phyloP scores from a whole-genome alignment of 2,329 filamentous ascomycete genomes.

The Penicillium thymicola region DNA sequence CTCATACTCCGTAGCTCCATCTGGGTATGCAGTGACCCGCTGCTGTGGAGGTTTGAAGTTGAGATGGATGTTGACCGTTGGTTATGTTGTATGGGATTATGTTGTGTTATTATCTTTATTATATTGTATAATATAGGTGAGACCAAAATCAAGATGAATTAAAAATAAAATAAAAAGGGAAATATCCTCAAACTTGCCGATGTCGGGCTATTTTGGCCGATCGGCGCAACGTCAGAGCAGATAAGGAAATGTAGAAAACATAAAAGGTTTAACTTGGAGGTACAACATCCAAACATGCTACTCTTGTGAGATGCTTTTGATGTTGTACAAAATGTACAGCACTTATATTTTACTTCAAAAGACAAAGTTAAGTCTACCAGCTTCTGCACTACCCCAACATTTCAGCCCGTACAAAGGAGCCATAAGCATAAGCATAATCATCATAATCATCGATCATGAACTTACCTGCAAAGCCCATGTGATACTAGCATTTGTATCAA shows the following conservation, averaged over 20 bases:
- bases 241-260: not conserved
- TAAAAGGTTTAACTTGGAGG: not conserved
- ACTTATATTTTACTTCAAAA: not conserved
- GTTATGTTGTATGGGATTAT: not conserved
- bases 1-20: not conserved
- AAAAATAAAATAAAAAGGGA: not conserved
- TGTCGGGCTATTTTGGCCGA: not conserved
- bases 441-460: not conserved
- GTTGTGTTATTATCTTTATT: not conserved
- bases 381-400: not conserved
- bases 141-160: too few relatives aligned
- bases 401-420: not conserved
- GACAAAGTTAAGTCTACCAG: not conserved
- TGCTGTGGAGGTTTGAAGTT: not conserved
- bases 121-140: not conserved
- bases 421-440: not conserved
- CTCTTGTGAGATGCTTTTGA: not conserved
- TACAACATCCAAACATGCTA: constrained; percentile 4
- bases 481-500: not conserved
- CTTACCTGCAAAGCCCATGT: not conserved
- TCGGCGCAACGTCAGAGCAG: not conserved
- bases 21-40: constrained; percentile 1
- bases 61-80: not conserved
- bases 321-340: not conserved
- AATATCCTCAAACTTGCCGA: not conserved